Evolutionary conservation across 2,329 filamentous ascomycete species (phyloP).

Genomic region (Paecilomyces niveus): DNA sequence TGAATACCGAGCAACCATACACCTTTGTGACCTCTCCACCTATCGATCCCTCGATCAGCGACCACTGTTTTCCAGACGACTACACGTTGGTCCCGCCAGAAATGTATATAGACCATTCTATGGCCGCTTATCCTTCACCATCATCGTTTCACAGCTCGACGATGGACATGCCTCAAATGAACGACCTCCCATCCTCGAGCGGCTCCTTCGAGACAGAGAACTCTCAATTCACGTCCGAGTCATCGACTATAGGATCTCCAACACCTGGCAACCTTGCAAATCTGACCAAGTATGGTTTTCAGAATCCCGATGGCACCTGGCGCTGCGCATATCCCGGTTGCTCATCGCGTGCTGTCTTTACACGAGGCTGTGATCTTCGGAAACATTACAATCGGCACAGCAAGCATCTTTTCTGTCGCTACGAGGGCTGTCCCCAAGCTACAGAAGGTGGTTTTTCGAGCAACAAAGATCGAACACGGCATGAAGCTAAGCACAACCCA

Average conservation of each 20-base stretch:
- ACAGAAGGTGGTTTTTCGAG: slow-evolving; percentile 53
- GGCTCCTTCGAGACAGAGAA: neutral
- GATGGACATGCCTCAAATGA: neutral
- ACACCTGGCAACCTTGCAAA: slow-evolving; percentile 19
- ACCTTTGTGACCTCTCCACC: neutral
- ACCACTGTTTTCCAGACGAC: neutral
- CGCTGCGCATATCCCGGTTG: slow-evolving; percentile 54
- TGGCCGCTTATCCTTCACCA: neutral
- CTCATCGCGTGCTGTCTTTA: slow-evolving; percentile 52
- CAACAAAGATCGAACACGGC: slow-evolving; percentile 55
- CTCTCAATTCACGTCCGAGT: neutral
- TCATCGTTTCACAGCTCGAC: neutral
- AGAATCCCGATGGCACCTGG: slow-evolving; percentile 40
- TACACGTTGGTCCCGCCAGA: neutral
- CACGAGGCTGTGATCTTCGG: slow-evolving; percentile 53
- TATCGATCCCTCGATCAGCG: neutral
- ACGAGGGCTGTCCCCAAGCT: slow-evolving; percentile 52
- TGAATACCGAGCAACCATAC: neutral
- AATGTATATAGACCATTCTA: slow-evolving; percentile 2
- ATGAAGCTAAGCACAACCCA: slow-evolving; percentile 58
- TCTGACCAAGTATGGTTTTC: slow-evolving; percentile 18
- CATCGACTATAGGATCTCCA: slow-evolving; percentile 2
- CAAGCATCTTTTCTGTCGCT: slow-evolving; percentile 55
- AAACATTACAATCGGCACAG: slow-evolving; percentile 59
- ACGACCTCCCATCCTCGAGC: neutral